A percentile compares a stretch with the other conserved stretches of the same genome.
Evolutionary conservation across 345 rosid species (phyloP).

Genomic region (Jatropha curcas): DNA sequence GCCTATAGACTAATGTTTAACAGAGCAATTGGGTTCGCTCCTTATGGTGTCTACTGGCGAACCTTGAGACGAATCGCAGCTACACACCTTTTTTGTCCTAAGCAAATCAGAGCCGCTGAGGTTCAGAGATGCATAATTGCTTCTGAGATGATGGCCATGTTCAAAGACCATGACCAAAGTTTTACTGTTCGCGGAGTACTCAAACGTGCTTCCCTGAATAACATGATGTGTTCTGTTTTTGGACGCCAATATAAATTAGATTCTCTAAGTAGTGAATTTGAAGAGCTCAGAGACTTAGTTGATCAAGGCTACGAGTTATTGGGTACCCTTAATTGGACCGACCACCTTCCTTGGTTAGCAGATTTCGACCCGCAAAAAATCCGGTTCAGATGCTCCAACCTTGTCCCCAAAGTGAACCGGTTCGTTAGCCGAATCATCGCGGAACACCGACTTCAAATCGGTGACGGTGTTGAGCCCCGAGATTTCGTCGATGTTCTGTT

Average conservation of each 20-base stretch:
- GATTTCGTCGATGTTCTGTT: slow-evolving; percentile 76
- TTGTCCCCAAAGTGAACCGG: slow-evolving; percentile 67
- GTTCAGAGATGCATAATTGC: slow-evolving; percentile 44
- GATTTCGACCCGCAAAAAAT: slow-evolving; percentile 65
- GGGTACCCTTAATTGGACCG: slow-evolving; percentile 67
- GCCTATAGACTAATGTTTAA: slow-evolving; percentile 73
- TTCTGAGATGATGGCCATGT: slow-evolving; percentile 46
- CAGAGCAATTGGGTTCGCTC: slow-evolving; percentile 79
- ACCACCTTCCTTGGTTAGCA: slow-evolving; percentile 68
- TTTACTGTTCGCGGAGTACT: slow-evolving; percentile 50
- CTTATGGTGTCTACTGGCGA: slow-evolving; percentile 78
- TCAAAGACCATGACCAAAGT: slow-evolving; percentile 26
- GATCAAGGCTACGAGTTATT: slow-evolving; percentile 69
- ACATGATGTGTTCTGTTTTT: slow-evolving; percentile 77
- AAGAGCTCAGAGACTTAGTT: slow-evolving; percentile 48
- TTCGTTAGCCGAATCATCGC: slow-evolving; percentile 54
- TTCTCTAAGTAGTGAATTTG: slow-evolving; percentile 35
- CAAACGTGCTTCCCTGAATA: slow-evolving; percentile 65
- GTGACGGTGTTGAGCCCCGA: slow-evolving; percentile 22
- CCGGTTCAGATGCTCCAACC: slow-evolving; percentile 61
- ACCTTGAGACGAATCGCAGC: slow-evolving; percentile 61
- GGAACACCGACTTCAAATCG: slow-evolving; percentile 42
- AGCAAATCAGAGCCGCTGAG: slow-evolving; percentile 53
- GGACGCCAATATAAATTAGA: slow-evolving; percentile 52
- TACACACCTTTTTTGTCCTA: slow-evolving; percentile 59